Evolutionary conservation across 1,284 basidiomycete species (phyloP).

Genomic region (Pholiota adiposa): DNA sequence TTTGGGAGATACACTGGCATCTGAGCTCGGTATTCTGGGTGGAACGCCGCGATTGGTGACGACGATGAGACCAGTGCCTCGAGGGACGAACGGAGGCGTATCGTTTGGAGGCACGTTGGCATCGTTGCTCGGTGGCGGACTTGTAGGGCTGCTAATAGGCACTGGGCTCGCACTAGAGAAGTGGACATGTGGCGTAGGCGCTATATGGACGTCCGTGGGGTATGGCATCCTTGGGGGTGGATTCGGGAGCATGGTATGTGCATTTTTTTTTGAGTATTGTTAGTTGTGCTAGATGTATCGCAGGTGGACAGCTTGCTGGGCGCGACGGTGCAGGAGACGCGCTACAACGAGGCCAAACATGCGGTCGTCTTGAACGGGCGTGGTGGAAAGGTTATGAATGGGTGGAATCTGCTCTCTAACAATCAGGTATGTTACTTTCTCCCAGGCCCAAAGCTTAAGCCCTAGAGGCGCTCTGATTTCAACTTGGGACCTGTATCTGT

Average conservation of each 20-base stretch:
- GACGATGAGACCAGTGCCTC: slow-evolving; percentile 74
- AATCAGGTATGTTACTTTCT: slow-evolving; percentile 66
- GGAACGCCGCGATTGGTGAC: slow-evolving; percentile 77
- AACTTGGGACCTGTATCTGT: no score
- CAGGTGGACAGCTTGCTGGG: slow-evolving; percentile 87
- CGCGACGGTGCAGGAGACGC: slow-evolving; percentile 85
- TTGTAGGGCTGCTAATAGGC: slow-evolving; percentile 71
- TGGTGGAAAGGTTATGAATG: slow-evolving; percentile 59
- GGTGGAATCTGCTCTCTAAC: slow-evolving; percentile 77
- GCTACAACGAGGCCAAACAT: slow-evolving; percentile 68
- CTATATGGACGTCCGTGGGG: slow-evolving; percentile 49
- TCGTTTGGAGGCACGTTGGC: slow-evolving; percentile 76
- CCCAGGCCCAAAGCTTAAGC: no score
- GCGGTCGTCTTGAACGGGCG: slow-evolving; percentile 69
- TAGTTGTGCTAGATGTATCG: not conserved
- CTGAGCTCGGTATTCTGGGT: slow-evolving; percentile 82
- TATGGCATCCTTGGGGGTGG: slow-evolving; percentile 73
- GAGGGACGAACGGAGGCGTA: slow-evolving; percentile 92
- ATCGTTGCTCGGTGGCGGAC: slow-evolving; percentile 73
- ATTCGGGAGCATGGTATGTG: slow-evolving; percentile 62
- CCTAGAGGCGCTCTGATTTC: not conserved
- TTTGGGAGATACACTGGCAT: slow-evolving; percentile 79
- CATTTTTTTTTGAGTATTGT: not conserved
- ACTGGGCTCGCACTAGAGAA: slow-evolving; percentile 69
- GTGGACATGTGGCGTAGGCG: slow-evolving; percentile 38